Evolutionary conservation across 495 filamentous ascomycete species (phyloP).

Genomic region (Pseudomonodictys pantanalensis): DNA sequence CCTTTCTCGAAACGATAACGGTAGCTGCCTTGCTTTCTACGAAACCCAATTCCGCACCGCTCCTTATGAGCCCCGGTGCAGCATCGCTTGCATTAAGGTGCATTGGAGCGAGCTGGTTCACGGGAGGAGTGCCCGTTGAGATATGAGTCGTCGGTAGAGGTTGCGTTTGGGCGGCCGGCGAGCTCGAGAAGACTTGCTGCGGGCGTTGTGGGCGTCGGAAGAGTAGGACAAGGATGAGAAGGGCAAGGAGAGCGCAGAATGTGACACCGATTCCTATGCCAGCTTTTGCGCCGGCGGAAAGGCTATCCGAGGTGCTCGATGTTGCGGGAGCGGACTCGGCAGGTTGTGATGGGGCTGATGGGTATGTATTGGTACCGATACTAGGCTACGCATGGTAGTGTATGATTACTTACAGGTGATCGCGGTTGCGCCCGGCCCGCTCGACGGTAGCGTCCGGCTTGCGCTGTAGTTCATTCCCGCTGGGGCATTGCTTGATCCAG

Average conservation of each 20-base stretch:
- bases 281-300: conserved; percentile 13
- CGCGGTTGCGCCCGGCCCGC: neutral
- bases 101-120: no score
- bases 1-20: no score
- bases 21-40: no score
- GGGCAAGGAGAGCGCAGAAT: conserved; percentile 17
- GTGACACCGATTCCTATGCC: conserved; percentile 15
- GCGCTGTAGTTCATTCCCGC: neutral
- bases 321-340: neutral
- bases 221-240: conserved; percentile 9
- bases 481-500: neutral
- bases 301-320: neutral
- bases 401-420: neutral
- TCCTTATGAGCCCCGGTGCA: no score
- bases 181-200: no score
- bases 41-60: no score
- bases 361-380: no score
- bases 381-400: no score
- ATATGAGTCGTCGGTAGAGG: no score
- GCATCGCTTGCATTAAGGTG: no score
- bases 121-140: no score
- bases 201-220: neutral
- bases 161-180: no score
- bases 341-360: neutral
- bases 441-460: neutral